Base-by-base conservation (phyloP, 768 basidiomycete genomes). In the Sutorius australiensis region DNA sequence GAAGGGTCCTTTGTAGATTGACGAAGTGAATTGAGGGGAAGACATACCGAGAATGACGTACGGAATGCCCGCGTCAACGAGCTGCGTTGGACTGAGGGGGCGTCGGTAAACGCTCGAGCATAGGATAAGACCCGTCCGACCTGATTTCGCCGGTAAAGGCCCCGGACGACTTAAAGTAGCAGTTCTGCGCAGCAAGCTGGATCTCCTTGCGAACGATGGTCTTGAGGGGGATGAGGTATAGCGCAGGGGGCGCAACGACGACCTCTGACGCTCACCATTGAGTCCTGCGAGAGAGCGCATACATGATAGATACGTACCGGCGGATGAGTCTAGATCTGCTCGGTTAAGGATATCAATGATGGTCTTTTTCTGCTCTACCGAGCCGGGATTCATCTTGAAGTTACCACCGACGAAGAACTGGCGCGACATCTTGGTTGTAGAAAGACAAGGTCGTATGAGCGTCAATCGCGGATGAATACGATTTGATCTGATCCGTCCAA, bases 131-230 rank as follows among this genome's bases (percentile, higher is more conserved):
- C 36, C 21, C 38, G 11, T 65, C 77, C 36, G 48, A 87, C 91
- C 94, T 95, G 75, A 91, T 91, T 75, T 99, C 97, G 54, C 97
- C 97, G 12, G 97, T 98, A 76, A 85, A 99, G 11, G 95, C 95
- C 46, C 95, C 95, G 19, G 81, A 82, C 12, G 79, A 67, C 72
- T 93, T 87, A 68, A 79, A 79, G 77, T 94, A 90, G 67, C 83
- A 83, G 76, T 98, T 98, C 73, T 99, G 95, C 16, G 95, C 95
- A 30, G 92, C 75, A 60, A 98, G 81, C 61, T 87, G 75, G 67
- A 95, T 73, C 38, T 86, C 84, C 55, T 83, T 79, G 62, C 81
- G 76, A 46, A 92, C 61, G 48, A 74, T 64, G 21, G 80, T 77
- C 68, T 83, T 75, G 58, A 94, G 73, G 39, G 87, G 74, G 56